These are phyloP conservation scores for Candida tallmaniae DNA, from an alignment of 805 yeast genomes.

Conservation along the genomic window DNA sequence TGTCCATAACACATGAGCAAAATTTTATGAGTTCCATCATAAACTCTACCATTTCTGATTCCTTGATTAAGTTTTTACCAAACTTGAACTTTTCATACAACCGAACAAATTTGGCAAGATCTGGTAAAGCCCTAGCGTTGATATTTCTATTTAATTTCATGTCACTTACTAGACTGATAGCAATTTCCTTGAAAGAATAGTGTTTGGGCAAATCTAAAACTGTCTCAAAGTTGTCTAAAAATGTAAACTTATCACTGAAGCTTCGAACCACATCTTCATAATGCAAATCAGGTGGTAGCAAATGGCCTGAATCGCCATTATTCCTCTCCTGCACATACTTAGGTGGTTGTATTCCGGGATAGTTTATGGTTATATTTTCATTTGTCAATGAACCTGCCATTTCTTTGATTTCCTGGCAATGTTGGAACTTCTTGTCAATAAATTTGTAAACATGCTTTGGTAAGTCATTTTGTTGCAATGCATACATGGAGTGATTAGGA, in stretches of 20 bases:
- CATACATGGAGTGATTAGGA: constrained; percentile 59
- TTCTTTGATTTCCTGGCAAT: constrained; percentile 26
- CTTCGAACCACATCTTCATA: constrained; percentile 58
- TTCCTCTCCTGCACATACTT: constrained; percentile 33
- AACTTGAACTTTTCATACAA: constrained; percentile 67
- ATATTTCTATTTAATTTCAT: constrained; percentile 8
- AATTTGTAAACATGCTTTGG: constrained; percentile 22
- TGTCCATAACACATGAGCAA: constrained; percentile 12
- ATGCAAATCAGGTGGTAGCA: constrained; percentile 22
- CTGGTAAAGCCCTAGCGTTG: constrained; percentile 3
- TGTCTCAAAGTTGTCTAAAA: constrained; percentile 9
- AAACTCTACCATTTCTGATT: constrained; percentile 56
- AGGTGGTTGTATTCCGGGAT: constrained; percentile 41
- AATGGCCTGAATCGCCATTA: constrained; percentile 14
- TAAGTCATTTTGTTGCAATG: constrained; percentile 60
- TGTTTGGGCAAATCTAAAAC: constrained; percentile 26
- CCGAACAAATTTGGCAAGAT: constrained; percentile 26
- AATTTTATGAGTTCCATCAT: constrained; percentile 35
- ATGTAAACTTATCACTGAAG: constrained; percentile 52
- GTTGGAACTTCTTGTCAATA: constrained; percentile 21
- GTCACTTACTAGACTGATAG: constrained; percentile 27
- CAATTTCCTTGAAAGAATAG: constrained; percentile 39
- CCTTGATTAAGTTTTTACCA: constrained; percentile 56
- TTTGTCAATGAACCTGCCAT: constrained; percentile 36
- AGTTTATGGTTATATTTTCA: constrained; percentile 20